phyloP scores from a whole-genome alignment of 768 basidiomycete species.

The Porpolomopsis calyptriformis region DNA sequence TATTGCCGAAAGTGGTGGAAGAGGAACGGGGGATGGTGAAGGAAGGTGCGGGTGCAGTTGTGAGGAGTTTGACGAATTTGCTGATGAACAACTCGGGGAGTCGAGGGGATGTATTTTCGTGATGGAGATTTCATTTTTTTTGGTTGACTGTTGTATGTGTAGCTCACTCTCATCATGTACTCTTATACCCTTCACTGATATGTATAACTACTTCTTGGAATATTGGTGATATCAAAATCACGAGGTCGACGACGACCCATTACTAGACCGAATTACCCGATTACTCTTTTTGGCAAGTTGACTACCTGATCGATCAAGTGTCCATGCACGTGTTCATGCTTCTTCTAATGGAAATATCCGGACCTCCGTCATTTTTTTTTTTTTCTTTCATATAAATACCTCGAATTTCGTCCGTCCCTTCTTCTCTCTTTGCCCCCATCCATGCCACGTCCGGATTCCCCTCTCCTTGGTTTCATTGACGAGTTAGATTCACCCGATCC shows the following conservation, averaged over 20 bases:
- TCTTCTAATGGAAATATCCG: too few species aligned
- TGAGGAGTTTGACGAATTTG: slow-evolving; percentile 60
- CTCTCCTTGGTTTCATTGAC: not conserved
- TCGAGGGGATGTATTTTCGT: slow-evolving; percentile 27
- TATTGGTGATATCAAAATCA: too few species aligned
- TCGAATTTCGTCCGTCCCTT: not conserved
- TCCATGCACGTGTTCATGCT: too few species aligned
- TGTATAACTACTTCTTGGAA: not conserved
- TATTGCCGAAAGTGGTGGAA: slow-evolving; percentile 52
- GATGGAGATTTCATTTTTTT: slow-evolving; percentile 6
- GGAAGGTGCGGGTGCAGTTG: slow-evolving; percentile 64
- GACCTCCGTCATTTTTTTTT: too few species aligned
- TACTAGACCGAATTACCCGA: too few species aligned
- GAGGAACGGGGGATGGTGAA: slow-evolving; percentile 56
- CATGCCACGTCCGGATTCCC: not conserved
- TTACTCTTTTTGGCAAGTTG: too few species aligned
- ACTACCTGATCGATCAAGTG: too few species aligned
- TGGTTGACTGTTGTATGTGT: not conserved
- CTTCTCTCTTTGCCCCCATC: not conserved
- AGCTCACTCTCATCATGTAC: not conserved
- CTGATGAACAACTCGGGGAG: slow-evolving; percentile 38
- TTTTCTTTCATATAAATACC: not conserved
- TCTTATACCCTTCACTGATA: not conserved
- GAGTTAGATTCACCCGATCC: not conserved
- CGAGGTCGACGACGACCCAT: too few species aligned